Base-by-base conservation (phyloP, 106 monocot species). In the Dactylorhiza incarnata region DNA sequence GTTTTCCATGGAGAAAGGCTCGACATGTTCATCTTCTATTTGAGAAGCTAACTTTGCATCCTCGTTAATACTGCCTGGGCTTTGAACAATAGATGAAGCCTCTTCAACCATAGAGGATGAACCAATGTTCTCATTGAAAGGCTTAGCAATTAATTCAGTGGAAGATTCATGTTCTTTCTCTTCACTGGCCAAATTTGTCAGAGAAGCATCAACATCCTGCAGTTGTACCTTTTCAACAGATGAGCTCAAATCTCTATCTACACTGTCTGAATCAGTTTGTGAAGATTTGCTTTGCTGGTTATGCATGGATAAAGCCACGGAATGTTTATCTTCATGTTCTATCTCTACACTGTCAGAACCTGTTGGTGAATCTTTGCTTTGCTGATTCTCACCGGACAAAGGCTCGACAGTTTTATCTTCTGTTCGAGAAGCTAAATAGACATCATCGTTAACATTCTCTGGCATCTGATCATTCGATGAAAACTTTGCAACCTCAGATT, bases 121-220 rank as follows among this genome's bases (percentile, higher is more conserved):
- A 72, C 48, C 9, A 48, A 20, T 23, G 49, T 72, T 10, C 0
- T 22, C 44, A 22, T 23, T 49, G 15, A 23, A 8, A 9, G 13
- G 72, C 49, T 72, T 48, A 49, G 19, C 47, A 49, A 69, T 46
- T 46, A 69, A 69, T 45, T 69, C 69, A 6, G 13, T 17, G 45
- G 49, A 72, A 22, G 72, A 49, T 15, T 72, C 49, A 48, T 72
- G 23, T 49, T 72, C 72, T 46, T 46, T 44, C 23, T 49, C 49
- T 49, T 49, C 48, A 20, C 44, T n/a, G 17, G 23, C 49, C 2
- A 16, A 48, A 0, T 49, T 49, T 23, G 49, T n/a, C 4, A 17
- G 16, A 72, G 72, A 72, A 8, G 22, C 48, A 49, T 72, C 44
- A 16, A 23, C 49, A 49, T 22, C 23, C 19, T 48, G 17, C 37